These are phyloP conservation scores for Alternaria consortialis DNA, from an alignment of 2,329 filamentous ascomycete genomes.

Conservation along the genomic window DNA sequence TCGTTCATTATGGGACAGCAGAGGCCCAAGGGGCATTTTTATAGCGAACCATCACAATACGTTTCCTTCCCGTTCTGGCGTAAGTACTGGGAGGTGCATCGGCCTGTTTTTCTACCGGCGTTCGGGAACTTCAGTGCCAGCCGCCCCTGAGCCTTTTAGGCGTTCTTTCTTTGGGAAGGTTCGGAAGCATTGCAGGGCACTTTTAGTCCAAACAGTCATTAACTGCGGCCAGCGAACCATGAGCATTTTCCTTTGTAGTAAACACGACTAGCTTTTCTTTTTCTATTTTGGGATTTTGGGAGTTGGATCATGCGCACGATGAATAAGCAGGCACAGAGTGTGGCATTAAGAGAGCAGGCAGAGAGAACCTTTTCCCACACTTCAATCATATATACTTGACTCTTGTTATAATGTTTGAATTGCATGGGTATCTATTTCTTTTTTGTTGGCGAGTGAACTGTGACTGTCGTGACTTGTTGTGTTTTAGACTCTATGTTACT, in stretches of 20 bases:
- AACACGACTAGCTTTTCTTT: constrained; percentile 9
- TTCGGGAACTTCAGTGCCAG: not conserved
- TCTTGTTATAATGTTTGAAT: not conserved
- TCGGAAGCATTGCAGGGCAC: not conserved
- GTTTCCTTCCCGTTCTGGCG: not conserved
- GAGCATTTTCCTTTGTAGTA: constrained; percentile 38
- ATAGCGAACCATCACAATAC: not conserved
- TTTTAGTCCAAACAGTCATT: constrained; percentile 25
- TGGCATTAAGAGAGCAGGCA: constrained; percentile 4
- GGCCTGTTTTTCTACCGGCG: not conserved
- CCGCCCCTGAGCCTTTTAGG: not conserved
- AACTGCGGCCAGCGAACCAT: constrained; percentile 23
- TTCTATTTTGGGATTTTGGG: constrained; percentile 7
- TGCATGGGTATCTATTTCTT: not conserved
- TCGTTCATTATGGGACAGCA: not conserved
- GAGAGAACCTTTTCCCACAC: constrained; percentile 15
- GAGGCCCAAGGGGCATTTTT: not conserved
- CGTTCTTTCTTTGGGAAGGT: constrained; percentile 2
- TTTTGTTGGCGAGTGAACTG: too few relatives aligned
- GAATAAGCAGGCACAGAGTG: constrained; percentile 2
- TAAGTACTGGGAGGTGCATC: constrained; percentile 1
- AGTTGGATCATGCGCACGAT: constrained; percentile 23
- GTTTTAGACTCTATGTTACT: constrained; percentile 13
- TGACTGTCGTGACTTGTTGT: too few relatives aligned
- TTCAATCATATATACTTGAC: constrained; percentile 49